A percentile compares a stretch with the other conserved stretches of the same genome.
Conservation (phyloP, 2,329 filamentous ascomycete species). For the Lachnellula suecica region DNA sequence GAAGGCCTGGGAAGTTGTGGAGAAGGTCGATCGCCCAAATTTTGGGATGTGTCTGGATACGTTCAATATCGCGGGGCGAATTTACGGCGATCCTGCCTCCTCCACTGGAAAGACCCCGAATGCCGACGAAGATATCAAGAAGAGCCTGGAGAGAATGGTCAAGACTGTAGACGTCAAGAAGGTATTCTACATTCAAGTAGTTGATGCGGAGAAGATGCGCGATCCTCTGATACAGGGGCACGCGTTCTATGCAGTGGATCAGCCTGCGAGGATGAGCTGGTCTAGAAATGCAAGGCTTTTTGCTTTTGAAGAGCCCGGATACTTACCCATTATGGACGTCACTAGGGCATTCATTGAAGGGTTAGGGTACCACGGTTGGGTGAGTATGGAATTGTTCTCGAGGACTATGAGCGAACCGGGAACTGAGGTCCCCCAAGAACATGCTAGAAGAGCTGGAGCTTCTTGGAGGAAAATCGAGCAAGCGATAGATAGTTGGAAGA, state of each 20-base stretch:
- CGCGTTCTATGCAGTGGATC: slow-evolving; percentile 54
- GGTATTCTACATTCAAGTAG: slow-evolving; percentile 75
- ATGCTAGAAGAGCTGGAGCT: slow-evolving; percentile 49
- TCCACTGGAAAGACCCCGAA: slow-evolving; percentile 26
- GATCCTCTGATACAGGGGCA: slow-evolving; percentile 58
- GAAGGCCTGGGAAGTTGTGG: slow-evolving; percentile 65
- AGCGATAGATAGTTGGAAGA: background rate
- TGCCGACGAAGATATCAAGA: slow-evolving; percentile 43
- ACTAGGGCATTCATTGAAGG: slow-evolving; percentile 49
- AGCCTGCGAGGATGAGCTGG: slow-evolving; percentile 73
- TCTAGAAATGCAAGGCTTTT: slow-evolving; percentile 72
- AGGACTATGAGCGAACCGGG: slow-evolving; percentile 46
- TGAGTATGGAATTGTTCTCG: slow-evolving; percentile 60
- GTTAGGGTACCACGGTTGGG: slow-evolving; percentile 57
- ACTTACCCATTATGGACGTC: slow-evolving; percentile 56
- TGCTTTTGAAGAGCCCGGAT: slow-evolving; percentile 45
- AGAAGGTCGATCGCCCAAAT: slow-evolving; percentile 64
- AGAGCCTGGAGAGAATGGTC: slow-evolving; percentile 27
- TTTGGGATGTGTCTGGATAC: slow-evolving; percentile 78
- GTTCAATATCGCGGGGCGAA: slow-evolving; percentile 72
- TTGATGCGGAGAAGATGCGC: slow-evolving; percentile 66
- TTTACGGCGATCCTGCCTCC: slow-evolving; percentile 67
- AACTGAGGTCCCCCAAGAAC: slow-evolving; percentile 44
- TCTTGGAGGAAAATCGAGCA: slow-evolving; percentile 44
- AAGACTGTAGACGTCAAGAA: slow-evolving; percentile 26